phyloP scores from a whole-genome alignment of 495 filamentous ascomycete species.

The Hypoxylon fragiforme region DNA sequence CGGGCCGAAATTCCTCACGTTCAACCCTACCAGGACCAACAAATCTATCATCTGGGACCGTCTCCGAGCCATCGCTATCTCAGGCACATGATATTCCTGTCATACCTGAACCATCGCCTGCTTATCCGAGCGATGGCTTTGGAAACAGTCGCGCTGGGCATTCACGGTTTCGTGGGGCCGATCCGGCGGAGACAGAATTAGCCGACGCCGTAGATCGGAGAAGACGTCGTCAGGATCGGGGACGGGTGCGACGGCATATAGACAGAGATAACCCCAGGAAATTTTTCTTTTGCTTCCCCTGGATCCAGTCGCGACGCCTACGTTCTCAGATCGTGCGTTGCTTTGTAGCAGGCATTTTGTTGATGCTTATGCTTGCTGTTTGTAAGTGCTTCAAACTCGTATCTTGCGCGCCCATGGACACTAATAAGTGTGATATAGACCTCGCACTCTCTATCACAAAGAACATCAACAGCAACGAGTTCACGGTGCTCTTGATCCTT shows the following conservation, averaged over 20 bases:
- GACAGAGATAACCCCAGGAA: constrained; percentile 38
- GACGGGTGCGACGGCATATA: constrained; percentile 27
- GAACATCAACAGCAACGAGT: constrained; percentile 59
- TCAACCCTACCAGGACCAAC: constrained; percentile 35
- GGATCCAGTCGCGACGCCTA: constrained; percentile 55
- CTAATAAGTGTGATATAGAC: constrained; percentile 50
- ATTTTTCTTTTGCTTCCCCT: constrained; percentile 56
- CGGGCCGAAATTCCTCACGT: constrained; percentile 39
- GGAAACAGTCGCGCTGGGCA: constrained; percentile 2
- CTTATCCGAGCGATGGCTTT: constrained; percentile 1
- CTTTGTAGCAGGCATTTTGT: constrained; percentile 58
- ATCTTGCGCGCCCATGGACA: constrained; percentile 4
- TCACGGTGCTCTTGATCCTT: constrained; percentile 76
- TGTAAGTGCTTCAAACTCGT: constrained; percentile 52
- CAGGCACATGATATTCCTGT: constrained; percentile 10
- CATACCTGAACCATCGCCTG: constrained; percentile 22
- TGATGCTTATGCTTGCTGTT: constrained; percentile 57
- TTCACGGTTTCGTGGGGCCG: constrained; percentile 40
- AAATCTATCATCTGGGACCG: constrained; percentile 3
- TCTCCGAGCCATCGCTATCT: neutral
- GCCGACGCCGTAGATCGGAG: constrained; percentile 36
- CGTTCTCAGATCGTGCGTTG: constrained; percentile 60
- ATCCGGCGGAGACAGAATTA: constrained; percentile 42
- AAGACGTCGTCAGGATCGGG: constrained; percentile 27
- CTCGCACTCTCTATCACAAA: constrained; percentile 67